A percentile compares a stretch with the other conserved stretches of the same genome.
These are phyloP conservation scores for Andrographis paniculata DNA, from an alignment of 305 asterid species.

Conservation along the genomic window DNA sequence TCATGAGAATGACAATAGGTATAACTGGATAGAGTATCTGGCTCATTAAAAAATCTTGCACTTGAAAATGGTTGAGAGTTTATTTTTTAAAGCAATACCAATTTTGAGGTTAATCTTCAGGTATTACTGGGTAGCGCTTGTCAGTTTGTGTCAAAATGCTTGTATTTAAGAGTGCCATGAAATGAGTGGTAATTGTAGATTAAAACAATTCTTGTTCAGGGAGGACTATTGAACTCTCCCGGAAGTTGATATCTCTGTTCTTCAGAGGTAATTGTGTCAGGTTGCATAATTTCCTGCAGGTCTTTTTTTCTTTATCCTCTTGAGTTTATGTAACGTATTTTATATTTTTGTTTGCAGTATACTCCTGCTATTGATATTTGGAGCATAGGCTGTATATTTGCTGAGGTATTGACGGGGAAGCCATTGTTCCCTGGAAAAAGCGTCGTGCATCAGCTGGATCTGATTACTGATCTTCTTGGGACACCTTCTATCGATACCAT, in stretches of 20 bases:
- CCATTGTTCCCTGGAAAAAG: conserved; percentile 62
- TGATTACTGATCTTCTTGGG: conserved; percentile 56
- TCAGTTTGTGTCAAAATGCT: conserved; percentile 20
- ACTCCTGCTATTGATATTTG: conserved; percentile 55
- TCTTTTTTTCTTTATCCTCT: conserved; percentile 15
- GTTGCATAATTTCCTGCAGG: conserved; percentile 36
- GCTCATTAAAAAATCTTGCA: no score
- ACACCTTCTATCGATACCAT: conserved; percentile 57
- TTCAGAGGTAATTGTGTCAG: conserved; percentile 60
- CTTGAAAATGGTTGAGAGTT: no score
- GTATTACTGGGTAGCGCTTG: conserved; percentile 15
- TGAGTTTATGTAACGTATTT: conserved; percentile 20
- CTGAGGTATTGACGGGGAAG: conserved; percentile 43
- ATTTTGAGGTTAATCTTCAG: no score
- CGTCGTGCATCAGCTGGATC: conserved; percentile 50
- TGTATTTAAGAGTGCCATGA: conserved; percentile 26
- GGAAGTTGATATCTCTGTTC: conserved; percentile 78
- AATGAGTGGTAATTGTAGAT: conserved; percentile 50
- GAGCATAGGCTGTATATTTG: conserved; percentile 59
- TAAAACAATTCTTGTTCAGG: conserved; percentile 72
- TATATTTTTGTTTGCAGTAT: conserved; percentile 32
- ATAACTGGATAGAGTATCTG: no score
- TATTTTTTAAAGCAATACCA: no score
- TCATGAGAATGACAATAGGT: conserved; percentile 6
- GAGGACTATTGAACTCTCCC: conserved; percentile 75